phyloP scores from a whole-genome alignment of 192 early-diverging fungal genomes.

The Diversispora epigaea region DNA sequence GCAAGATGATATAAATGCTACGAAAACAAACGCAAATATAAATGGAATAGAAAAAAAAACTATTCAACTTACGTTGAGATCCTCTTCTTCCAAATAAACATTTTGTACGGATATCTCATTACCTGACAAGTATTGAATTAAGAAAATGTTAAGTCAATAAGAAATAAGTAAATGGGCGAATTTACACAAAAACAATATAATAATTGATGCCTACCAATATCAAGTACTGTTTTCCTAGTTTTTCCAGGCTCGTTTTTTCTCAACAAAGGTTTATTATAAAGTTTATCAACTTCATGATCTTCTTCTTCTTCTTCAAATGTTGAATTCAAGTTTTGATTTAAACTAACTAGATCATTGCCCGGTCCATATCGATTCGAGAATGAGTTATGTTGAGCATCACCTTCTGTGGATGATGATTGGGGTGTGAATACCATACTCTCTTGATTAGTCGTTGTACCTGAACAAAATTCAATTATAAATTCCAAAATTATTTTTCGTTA shows the following conservation, averaged over 20 bases:
- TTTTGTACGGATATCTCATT: constrained; percentile 23
- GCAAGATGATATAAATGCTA: neutral
- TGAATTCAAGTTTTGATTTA: neutral
- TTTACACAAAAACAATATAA: neutral
- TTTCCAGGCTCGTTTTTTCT: neutral
- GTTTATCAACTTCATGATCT: neutral
- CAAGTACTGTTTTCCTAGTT: neutral
- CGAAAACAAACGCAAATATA: neutral
- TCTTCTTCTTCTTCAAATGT: neutral
- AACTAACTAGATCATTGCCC: neutral
- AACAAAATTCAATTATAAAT: too few relatives aligned
- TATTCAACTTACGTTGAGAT: constrained; percentile 48
- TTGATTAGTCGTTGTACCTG: neutral
- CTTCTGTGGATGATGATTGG: neutral
- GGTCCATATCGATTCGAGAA: too few relatives aligned
- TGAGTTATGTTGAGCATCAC: too few relatives aligned
- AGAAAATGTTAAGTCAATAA: too few relatives aligned
- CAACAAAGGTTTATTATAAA: constrained; percentile 6
- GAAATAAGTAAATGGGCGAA: neutral
- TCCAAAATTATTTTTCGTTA: too few relatives aligned
- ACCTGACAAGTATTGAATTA: neutral
- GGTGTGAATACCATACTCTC: neutral
- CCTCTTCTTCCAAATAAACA: constrained; percentile 71
- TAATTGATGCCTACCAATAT: neutral
- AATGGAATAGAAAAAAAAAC: too few relatives aligned